Conservation (phyloP, 306 rosid genomes). For the Vigna hirtella region DNA sequence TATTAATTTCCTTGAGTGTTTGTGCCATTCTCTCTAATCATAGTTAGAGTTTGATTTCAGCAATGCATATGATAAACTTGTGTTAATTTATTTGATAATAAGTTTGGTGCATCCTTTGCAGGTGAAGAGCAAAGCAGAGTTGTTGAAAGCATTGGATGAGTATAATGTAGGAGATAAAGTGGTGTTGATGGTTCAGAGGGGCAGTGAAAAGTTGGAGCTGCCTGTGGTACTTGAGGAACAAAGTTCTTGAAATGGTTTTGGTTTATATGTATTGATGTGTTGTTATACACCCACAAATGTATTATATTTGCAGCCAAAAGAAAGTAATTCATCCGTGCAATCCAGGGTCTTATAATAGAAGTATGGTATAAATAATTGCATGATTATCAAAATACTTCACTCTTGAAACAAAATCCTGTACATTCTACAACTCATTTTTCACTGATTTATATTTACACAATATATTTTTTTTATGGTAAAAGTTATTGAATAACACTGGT, state of each 20-base stretch:
- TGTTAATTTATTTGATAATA: neutral
- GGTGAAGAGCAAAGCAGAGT: constrained; percentile 87
- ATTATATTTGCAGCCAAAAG: neutral
- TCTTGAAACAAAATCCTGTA: no score
- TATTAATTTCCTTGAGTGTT: neutral
- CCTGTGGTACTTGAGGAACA: constrained; percentile 76
- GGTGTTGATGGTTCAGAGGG: constrained; percentile 69
- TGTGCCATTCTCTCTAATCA: no score
- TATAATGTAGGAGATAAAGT: constrained; percentile 77
- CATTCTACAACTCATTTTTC: no score
- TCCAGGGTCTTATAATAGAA: neutral
- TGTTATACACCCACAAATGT: neutral
- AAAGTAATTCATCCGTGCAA: neutral
- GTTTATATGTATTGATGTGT: constrained; percentile 5
- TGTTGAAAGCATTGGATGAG: constrained; percentile 79
- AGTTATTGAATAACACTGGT: no score
- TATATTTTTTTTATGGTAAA: no score
- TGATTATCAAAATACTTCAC: no score
- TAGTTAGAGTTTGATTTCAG: no score
- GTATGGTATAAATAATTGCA: neutral
- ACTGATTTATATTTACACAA: no score
- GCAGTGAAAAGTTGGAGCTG: constrained; percentile 69
- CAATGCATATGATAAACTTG: neutral
- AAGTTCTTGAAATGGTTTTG: constrained; percentile 43
- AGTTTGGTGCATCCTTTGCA: constrained; percentile 42